Base-by-base conservation (phyloP, 2,329 filamentous ascomycete species). In the Penicillium sp. region DNA sequence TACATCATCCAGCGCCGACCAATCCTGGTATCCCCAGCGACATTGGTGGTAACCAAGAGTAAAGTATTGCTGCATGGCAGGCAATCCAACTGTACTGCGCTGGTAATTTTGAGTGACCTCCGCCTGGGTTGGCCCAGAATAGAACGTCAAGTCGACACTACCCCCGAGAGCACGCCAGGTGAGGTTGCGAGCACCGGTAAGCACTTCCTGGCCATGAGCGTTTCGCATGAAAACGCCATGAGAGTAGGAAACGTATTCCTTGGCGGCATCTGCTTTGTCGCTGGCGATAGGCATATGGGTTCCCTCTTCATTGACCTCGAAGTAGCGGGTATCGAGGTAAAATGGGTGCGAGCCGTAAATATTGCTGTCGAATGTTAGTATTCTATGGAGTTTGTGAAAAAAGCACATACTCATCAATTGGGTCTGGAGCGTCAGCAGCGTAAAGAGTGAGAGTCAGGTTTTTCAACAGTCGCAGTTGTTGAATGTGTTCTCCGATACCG, bases 11-110 rank as follows among this genome's bases (percentile, higher is more conserved):
- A 86, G 56, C 17, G 77, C 71, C 1, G 76, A 75, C 78, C 82
- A 87, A 52, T 85, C 86, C 26, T 73, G 67, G 58, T 92, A 92
- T 1, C 85, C 86, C 80, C 85, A 92, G 42, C 84, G 75, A 52
- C 85, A 90, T 58, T 93, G 85, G 48, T 93, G 86, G 57, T 75
- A 90, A 0, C 87, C 87, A 43, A 93, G 78, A 0, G 81, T 79
- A 72, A 79, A 90, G 65, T 92, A 92, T 49, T 84, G 80, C 56
- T 89, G 82, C 77, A 90, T 80, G 0, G 80, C 80, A 1, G 85
- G 85, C 4, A 85, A 66, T 0, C 85, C 85, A 35, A 82, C 69
- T 1, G 80, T 75, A 36, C 75, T 79, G 39, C 67, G 62, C 45
- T 85, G 80, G 56, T 90, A 92, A 26, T 82, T 74, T 57, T 77